Evolutionary conservation across 1,284 basidiomycete species (phyloP).

Genomic region (Microbotryomycetes sp.): DNA sequence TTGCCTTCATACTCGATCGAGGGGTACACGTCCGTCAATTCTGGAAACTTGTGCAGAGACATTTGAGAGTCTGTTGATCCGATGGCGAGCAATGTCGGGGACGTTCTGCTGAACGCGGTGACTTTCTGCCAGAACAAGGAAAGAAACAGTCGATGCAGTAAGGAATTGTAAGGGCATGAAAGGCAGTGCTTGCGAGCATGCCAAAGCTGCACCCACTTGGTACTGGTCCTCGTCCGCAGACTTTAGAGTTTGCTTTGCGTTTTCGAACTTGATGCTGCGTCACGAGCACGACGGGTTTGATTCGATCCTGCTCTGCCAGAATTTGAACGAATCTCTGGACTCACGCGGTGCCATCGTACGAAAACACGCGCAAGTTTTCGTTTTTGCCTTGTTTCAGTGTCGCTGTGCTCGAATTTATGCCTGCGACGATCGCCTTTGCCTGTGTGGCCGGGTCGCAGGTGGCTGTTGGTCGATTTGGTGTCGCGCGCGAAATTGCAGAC

Average conservation of each 20-base stretch:
- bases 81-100: constrained; percentile 14
- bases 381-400: constrained; percentile 60
- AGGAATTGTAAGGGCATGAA: neutral
- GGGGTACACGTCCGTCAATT: constrained; percentile 18
- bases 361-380: constrained; percentile 70
- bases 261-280: constrained; percentile 48
- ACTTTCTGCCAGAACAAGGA: constrained; percentile 54
- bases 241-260: constrained; percentile 56
- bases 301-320: too few relatives aligned
- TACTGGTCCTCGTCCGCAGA: constrained; percentile 62
- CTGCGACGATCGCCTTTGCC: constrained; percentile 59
- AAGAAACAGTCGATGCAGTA: constrained; percentile 19
- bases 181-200: neutral
- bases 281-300: neutral
- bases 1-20: constrained; percentile 23
- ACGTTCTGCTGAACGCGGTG: constrained; percentile 60
- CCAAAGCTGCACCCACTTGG: constrained; percentile 51
- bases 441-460: constrained; percentile 34
- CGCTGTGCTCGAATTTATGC: constrained; percentile 68
- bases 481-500: neutral
- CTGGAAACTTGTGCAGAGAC: constrained; percentile 19
- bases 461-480: neutral
- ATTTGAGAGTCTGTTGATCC: constrained; percentile 24
- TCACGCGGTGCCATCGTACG: constrained; percentile 54
- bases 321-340: constrained; percentile 11